Evolutionary conservation across 2,329 filamentous ascomycete genomes (phyloP), one percentile per base, ranked within the genome.

Genomic region (Colletotrichum salicis): DNA sequence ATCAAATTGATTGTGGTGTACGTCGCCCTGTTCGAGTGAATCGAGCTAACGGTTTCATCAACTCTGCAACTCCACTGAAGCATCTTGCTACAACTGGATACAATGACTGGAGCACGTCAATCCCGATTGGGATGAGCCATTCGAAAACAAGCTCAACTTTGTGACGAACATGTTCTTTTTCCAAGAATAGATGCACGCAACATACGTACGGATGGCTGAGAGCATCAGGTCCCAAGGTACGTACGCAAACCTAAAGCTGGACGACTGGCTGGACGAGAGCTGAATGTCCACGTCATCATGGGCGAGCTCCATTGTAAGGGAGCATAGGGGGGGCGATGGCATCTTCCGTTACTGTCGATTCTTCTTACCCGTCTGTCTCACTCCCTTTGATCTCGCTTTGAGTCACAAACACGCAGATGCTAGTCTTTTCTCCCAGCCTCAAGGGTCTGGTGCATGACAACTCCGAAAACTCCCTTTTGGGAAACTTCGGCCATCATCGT

Each of bases 1-100:
- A 66, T 61, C 62, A 56, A 56, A 33, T 70, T 66, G 48, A 70
- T 70, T 70, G 27, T 51, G 67, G 56, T 66, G 56, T 70, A 66
- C 55, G 67, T 66, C 55, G 62, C 62, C 41, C 51, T 41, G 67
- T 70, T 19, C 13, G 37, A 41, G 37, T 15, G 19, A 41, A 41
- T 27, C 19, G 48, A 66, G 62, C 67, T 66, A 65, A 61, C 22
- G 15, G 67, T 70, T 70, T 70, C 56, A 70, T 66, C 41, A 24
- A n/a, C 33, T 45, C 22, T 58, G 24, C 35, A 22, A 33, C 61
- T 70, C 48, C 60, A 70, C 62, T 24, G 13, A 37, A 27, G 48
- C 61, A 33, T n/a, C 54, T 66, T 27, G 35, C 45, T 13, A 10
- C 45, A 45, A 60, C 19, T 24, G 31, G 19, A 22, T 35, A 57